These are phyloP conservation scores for Debaryomyces subglobosus DNA, from an alignment of 1,139 yeast species.

Conservation along the genomic window DNA sequence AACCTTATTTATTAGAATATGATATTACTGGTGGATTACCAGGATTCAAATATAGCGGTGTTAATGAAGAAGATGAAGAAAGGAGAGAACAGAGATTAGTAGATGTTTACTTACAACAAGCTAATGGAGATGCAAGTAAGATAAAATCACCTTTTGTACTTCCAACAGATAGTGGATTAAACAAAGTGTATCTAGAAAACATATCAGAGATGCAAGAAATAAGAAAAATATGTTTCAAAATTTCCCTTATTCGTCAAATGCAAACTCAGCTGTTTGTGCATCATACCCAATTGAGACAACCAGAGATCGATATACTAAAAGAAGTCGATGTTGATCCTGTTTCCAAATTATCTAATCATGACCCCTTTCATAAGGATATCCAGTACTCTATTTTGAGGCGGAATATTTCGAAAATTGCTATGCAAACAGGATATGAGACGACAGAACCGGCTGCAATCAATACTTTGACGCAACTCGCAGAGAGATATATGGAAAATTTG, in stretches of 20 bases:
- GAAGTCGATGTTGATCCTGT: conserved; percentile 80
- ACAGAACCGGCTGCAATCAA: conserved; percentile 80
- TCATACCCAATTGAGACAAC: conserved; percentile 72
- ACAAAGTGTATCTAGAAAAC: conserved; percentile 62
- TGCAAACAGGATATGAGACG: conserved; percentile 93
- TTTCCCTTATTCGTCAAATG: conserved; percentile 86
- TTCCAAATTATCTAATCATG: conserved; percentile 73
- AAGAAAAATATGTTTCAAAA: conserved; percentile 84
- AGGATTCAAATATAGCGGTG: conserved; percentile 56
- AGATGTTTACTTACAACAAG: conserved; percentile 37
- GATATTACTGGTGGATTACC: conserved; percentile 85
- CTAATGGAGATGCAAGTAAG: conserved; percentile 30
- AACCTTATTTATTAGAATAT: conserved; percentile 78
- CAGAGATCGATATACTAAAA: conserved; percentile 60
- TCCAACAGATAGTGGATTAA: conserved; percentile 57
- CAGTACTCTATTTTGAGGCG: conserved; percentile 70
- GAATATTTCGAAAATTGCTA: conserved; percentile 75
- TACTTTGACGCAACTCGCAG: conserved; percentile 81
- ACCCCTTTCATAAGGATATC: conserved; percentile 55
- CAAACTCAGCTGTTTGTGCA: conserved; percentile 82
- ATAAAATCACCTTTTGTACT: conserved; percentile 35
- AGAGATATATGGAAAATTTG: conserved; percentile 73
- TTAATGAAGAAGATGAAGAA: conserved; percentile 48
- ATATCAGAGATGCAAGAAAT: conserved; percentile 84
- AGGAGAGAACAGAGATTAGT: conserved; percentile 53